Conservation (phyloP, 352 stramenopile species). For the Hyphochytrium catenoides region DNA sequence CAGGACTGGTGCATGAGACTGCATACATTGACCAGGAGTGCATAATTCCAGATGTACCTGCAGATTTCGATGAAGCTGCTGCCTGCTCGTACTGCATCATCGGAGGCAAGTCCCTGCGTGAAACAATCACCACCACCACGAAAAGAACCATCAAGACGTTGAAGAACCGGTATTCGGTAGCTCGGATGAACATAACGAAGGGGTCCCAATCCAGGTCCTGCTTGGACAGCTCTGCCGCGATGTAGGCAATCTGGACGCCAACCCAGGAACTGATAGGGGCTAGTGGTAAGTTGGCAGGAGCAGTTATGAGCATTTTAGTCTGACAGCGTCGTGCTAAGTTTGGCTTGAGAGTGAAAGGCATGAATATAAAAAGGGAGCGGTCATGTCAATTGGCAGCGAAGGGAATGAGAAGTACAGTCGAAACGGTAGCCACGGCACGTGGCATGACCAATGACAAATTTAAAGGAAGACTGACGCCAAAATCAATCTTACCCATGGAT, state of each 20-base stretch:
- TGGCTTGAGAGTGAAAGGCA: too few species aligned
- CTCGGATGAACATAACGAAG: constrained; percentile 56
- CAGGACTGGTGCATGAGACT: too few species aligned
- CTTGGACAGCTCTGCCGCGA: constrained; percentile 36
- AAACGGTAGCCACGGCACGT: background rate
- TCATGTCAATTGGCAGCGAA: too few species aligned
- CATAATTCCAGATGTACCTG: constrained; percentile 23
- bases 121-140: constrained; percentile 70
- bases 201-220: constrained; percentile 58
- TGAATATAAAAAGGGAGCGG: background rate
- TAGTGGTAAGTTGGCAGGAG: too few species aligned
- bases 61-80: constrained; percentile 10
- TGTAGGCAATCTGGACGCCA: constrained; percentile 62
- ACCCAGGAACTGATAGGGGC: constrained; percentile 67
- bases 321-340: too few species aligned
- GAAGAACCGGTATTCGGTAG: constrained; percentile 59
- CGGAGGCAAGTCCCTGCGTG: constrained; percentile 54
- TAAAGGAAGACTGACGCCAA: background rate
- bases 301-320: too few species aligned
- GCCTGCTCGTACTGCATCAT: constrained; percentile 65
- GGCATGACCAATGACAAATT: background rate
- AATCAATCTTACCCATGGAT: constrained; percentile 34
- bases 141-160: constrained; percentile 60
- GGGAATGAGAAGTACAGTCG: too few species aligned
- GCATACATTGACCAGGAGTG: too few species aligned